Base-by-base conservation (phyloP, 164 flowering plant genomes). In the Tetrastigma voinierianum region DNA sequence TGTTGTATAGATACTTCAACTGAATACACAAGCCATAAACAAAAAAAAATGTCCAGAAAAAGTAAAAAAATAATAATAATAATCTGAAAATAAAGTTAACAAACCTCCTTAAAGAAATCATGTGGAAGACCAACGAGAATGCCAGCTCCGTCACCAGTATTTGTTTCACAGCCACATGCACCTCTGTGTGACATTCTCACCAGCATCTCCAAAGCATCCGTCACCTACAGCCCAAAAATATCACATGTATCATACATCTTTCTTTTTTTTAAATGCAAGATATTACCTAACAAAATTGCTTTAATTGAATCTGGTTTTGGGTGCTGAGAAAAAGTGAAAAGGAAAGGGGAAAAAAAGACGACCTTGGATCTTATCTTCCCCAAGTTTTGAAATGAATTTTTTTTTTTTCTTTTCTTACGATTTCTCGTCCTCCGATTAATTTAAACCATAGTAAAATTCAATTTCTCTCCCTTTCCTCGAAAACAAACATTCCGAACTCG, bases 91-190 rank as follows among this genome's bases (percentile, higher is more conserved):
- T 49, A 32, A 32, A n/a, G 51, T 18, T 32, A 49, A 66, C 68
- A 64, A 66, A 67, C 99, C 90, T 96, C 87, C 23, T 60, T 58
- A 69, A 72, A 90, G 80, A 96, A 96, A 2, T 76, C 81, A 65
- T 96, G 97, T 60, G 99, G 99, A 49, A 93, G 87, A 55, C 83
- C 95, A 4, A 93, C 97, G 52, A 96, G 96, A 79, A 96, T 81
- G n/a, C 99, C 99, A 67, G 99, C 99, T 48, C 99, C 99, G 76
- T 96, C 99, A 24, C 99, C 99, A 24, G 99, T 93, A 64, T 96
- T 96, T 0, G 89, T 75, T 76, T 96, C 99, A 49, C 99, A 96
- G 0, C 99, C 99, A 77, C 99, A 96, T 9, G 98, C 99, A 21
- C 99, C 99, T 80, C 99, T 87, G 59, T 96, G 99, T 0, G 97